These are phyloP conservation scores for Bocquillonia castaneifolia DNA, from an alignment of 441 rosid genomes.

Conservation along the genomic window DNA sequence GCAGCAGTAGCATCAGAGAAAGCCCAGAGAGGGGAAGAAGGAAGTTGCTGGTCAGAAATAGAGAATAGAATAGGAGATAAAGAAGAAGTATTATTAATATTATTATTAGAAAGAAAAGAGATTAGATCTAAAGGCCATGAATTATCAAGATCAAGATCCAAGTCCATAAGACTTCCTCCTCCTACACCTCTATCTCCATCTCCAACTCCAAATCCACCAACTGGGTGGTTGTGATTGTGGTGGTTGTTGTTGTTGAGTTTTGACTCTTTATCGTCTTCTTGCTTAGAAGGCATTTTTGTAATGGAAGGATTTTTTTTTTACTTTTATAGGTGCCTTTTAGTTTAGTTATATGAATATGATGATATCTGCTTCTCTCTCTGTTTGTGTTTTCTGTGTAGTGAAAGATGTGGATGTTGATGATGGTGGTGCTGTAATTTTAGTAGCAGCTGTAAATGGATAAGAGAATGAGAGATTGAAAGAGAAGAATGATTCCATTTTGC, in stretches of 20 bases:
- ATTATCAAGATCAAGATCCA: conserved; percentile 55
- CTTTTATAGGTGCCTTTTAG: too few relatives aligned
- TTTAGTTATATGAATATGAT: too few relatives aligned
- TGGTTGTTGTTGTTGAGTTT: conserved; percentile 7
- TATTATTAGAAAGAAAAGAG: conserved; percentile 34
- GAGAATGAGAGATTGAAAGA: conserved; percentile 24
- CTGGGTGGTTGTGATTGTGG: too few relatives aligned
- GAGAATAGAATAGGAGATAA: conserved; percentile 48
- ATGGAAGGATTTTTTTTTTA: neutral
- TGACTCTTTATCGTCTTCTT: conserved; percentile 40
- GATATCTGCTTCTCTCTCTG: conserved; percentile 8
- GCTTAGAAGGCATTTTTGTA: conserved; percentile 53
- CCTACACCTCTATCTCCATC: conserved; percentile 37
- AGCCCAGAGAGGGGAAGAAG: conserved; percentile 88
- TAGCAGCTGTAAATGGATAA: neutral
- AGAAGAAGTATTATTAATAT: conserved; percentile 11
- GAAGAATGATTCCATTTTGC: conserved; percentile 45
- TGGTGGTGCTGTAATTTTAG: conserved; percentile 9
- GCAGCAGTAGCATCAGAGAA: conserved; percentile 64
- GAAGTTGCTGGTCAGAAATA: conserved; percentile 46
- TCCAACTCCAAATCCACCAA: conserved; percentile 14
- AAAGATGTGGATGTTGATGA: neutral
- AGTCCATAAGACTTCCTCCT: conserved; percentile 36
- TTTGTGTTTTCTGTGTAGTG: conserved; percentile 1
- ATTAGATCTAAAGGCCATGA: conserved; percentile 77